Percentiles rank a stretch among this genome's conserved stretches.
phyloP scores from a whole-genome alignment of 2,329 filamentous ascomycete genomes.

The Albophoma yamanashiensis region DNA sequence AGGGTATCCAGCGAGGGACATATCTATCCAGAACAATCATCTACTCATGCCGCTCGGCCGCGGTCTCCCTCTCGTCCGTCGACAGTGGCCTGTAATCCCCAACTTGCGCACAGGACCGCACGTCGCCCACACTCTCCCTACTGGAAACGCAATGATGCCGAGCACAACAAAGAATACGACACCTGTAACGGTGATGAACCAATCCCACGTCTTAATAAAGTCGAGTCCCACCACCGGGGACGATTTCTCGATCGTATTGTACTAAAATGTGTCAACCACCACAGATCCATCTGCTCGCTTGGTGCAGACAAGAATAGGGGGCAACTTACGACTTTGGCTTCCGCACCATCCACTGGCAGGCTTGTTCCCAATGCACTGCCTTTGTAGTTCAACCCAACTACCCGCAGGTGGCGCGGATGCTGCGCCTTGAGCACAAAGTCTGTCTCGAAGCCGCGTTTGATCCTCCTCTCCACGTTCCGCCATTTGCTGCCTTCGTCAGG shows the following conservation, averaged over 20 bases:
- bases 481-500: background rate
- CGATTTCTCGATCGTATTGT: background rate
- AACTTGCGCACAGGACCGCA: background rate
- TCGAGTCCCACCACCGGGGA: background rate
- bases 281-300: background rate
- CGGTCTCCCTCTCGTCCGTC: background rate
- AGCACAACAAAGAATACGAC: background rate
- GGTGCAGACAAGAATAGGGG: background rate
- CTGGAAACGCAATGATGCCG: background rate
- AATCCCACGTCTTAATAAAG: background rate
- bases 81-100: background rate
- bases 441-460: constrained; percentile 1
- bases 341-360: background rate
- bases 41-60: background rate
- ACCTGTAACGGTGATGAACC: background rate
- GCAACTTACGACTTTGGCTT: constrained; percentile 1
- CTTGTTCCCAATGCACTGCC: constrained; percentile 2
- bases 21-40: background rate
- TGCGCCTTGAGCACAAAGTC: constrained; percentile 1
- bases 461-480: background rate
- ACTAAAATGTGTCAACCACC: background rate
- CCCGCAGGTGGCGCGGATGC: constrained; percentile 1
- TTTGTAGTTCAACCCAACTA: constrained; percentile 1
- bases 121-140: background rate
- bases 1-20: background rate